These are phyloP conservation scores for Calonectria montana DNA, from an alignment of 2,329 filamentous ascomycete species.

Conservation along the genomic window DNA sequence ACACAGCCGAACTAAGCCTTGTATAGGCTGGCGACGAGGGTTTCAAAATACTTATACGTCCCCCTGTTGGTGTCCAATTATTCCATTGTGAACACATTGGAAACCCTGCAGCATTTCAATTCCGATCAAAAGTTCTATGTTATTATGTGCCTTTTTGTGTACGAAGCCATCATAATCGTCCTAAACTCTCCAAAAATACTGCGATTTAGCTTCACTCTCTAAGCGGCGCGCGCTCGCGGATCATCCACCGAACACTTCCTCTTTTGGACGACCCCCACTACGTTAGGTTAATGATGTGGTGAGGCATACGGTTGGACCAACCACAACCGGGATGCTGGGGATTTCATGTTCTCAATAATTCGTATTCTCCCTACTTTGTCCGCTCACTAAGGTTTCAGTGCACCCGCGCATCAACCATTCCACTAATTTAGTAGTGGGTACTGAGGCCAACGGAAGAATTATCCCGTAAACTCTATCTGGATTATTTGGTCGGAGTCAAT, in stretches of 20 bases:
- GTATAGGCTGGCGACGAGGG: neutral
- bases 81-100: neutral
- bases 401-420: neutral
- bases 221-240: neutral
- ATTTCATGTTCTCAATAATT: neutral
- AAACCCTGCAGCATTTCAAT: no score
- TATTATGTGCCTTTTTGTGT: neutral
- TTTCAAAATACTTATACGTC: neutral
- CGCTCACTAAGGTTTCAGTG: neutral
- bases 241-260: neutral
- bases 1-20: neutral
- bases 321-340: neutral
- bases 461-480: neutral
- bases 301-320: neutral
- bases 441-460: slow-evolving; percentile 2
- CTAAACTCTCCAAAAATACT: neutral
- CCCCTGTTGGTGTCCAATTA: no score
- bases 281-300: neutral
- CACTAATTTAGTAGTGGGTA: neutral
- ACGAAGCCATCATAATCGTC: neutral
- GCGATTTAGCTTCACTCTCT: neutral
- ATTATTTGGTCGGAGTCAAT: neutral
- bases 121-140: neutral
- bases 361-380: neutral
- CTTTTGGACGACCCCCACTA: neutral